Evolutionary conservation across 1,284 basidiomycete species (phyloP), one percentile per base, ranked within the genome.

Genomic region (Rhodotorula sp.): DNA sequence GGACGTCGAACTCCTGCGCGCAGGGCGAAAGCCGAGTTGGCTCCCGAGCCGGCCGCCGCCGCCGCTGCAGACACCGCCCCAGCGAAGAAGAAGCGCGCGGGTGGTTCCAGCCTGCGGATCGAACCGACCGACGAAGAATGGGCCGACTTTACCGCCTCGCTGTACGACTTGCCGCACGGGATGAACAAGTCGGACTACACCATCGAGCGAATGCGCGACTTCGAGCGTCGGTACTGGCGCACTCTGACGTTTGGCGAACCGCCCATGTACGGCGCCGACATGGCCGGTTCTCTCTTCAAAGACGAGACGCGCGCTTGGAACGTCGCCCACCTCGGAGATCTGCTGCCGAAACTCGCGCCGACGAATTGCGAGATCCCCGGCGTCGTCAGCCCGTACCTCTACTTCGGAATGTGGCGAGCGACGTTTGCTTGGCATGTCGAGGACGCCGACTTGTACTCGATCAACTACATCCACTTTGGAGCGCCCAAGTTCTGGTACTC

Each of bases 351-450:
- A 21, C 85, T 97, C n/a, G 84, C 86, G 31, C 86, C 91, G 64
- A 88, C 87, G 48, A 79, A 80, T 62, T 76, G 77, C 59, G 81
- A 82, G 67, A 84, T 99, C 39, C 95, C 95, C 0, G 96, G 96
- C 43, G 96, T 99, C 64, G 99, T 98, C 79, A 91, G 93, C 2
- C 96, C 96, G 0, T 99, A 99, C 81, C 87, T 99, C 6, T 99
- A 99, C 82, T 98, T 97, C 82, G 96, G 96, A 76, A 97, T 97
- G 93, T 99, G 96, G 96, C 86, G 93, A 65, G 96, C 97, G 21
- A 95, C 93, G 0, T 97, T 99, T 82, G 93, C 96, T 0, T 99
- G 97, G 97, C 96, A 99, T 78, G 96, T 99, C 61, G 96, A 99
- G 78, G 87, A 87, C 64, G 78, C 77, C 29, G 96, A 98, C 80